phyloP scores from a whole-genome alignment of 2,329 filamentous ascomycete genomes.

The Aureobasidium sp. region DNA sequence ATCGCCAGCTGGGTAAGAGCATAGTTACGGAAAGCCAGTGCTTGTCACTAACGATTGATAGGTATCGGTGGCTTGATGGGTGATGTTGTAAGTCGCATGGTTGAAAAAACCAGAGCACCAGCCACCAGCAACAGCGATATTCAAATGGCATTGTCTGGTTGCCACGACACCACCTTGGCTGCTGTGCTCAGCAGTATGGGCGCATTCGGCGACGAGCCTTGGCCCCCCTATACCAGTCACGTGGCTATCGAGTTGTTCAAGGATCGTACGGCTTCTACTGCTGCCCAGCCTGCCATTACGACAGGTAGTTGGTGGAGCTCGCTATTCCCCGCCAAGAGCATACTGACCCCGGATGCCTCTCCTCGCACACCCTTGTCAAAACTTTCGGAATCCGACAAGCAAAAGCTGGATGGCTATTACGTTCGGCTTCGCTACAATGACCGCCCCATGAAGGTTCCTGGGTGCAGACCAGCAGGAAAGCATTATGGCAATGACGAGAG shows the following conservation, averaged over 20 bases:
- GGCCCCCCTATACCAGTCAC: conserved; percentile 92
- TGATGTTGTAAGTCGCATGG: conserved; percentile 60
- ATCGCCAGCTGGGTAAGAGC: conserved; percentile 5
- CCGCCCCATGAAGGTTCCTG: conserved; percentile 69
- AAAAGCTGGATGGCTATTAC: conserved; percentile 66
- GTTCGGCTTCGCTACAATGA: conserved; percentile 92
- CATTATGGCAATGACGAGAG: conserved; percentile 81
- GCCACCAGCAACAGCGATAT: conserved; percentile 46
- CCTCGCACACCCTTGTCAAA: conserved; percentile 50
- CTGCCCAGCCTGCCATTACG: conserved; percentile 24
- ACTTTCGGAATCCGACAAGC: conserved; percentile 52
- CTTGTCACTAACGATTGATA: conserved; percentile 51
- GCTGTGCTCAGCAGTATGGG: conserved; percentile 71
- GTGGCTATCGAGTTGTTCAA: conserved; percentile 87
- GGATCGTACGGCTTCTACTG: conserved; percentile 30
- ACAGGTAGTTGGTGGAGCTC: conserved; percentile 30
- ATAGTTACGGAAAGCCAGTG: background rate
- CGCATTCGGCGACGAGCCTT: conserved; percentile 61
- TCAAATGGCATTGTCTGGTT: conserved; percentile 74
- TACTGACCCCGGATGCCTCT: conserved; percentile 17
- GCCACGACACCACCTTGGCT: conserved; percentile 90
- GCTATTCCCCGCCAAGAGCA: conserved; percentile 26
- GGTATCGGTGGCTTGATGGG: conserved; percentile 82
- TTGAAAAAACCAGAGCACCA: conserved; percentile 34
- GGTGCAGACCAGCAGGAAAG: conserved; percentile 67